Evolutionary conservation across 331 rosid species (phyloP), one percentile per base, ranked within the genome.

Genomic region (Acacia concinna): DNA sequence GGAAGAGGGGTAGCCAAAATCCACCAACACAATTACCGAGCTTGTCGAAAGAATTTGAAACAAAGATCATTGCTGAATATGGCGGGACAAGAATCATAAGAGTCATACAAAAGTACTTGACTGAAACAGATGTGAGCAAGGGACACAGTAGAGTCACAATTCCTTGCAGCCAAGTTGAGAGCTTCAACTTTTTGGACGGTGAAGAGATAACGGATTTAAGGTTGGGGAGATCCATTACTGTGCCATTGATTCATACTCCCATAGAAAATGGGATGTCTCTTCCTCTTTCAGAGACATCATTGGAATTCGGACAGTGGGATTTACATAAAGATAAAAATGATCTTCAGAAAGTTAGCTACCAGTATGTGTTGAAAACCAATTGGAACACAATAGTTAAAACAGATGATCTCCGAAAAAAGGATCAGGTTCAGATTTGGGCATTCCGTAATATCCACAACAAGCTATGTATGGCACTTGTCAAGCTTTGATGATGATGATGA

Each of bases 391-490:
- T 56, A 5, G 78, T 37, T 6, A 1, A 0, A 14, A 21, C 1
- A 1, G 64, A 57, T 74, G 69, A 2, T 23, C 52, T 74, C 10
- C 15, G 25, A 21, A 2, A 0, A 38, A 35, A 51, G 25, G 78
- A 74, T 6, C 1, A 0, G 6, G 1, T 57, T 15, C 78, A 74
- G 4, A 9, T 74, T 8, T 74, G 78, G 54, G 68, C 78, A 14
- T 56, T 21, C 18, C 41, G 52, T 3, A 4, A 25, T 3, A 20
- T 1, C 13, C 52, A 12, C 0, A 4, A 25, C 5, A 56, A 6
- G 9, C 68, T 54, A 8, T 73, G 37, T 15, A 35, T 74, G 78
- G 68, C 78, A 37, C 69, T 54, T 4, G 41, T 74, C 17, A 8
- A 67, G 27, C 11, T 37, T 10, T n/a, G 49, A 67, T 1, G 23